These are phyloP conservation scores for Botryotinia globosa DNA, from an alignment of 2,329 filamentous ascomycete genomes.

Conservation along the genomic window DNA sequence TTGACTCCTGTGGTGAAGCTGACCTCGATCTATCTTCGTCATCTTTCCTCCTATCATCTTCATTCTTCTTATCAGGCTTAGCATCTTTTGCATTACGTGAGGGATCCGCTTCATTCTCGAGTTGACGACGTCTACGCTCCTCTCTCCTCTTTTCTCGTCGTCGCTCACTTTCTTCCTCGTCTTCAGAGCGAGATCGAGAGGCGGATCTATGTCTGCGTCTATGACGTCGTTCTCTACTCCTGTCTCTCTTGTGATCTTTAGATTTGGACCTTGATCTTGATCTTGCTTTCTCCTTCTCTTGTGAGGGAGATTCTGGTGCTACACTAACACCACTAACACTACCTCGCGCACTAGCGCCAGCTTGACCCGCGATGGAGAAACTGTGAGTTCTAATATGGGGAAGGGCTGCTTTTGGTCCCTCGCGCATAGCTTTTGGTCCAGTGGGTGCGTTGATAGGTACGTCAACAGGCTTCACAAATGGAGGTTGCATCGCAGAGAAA, in stretches of 20 bases:
- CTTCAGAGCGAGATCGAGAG: constrained; percentile 33
- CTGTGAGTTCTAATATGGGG: constrained; percentile 53
- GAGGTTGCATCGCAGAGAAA: constrained; percentile 39
- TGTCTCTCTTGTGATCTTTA: constrained; percentile 31
- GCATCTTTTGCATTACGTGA: constrained; percentile 25
- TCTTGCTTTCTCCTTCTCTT: constrained; percentile 34
- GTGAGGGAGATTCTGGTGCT: constrained; percentile 31
- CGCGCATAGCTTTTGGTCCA: constrained; percentile 91
- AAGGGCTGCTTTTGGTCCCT: constrained; percentile 78
- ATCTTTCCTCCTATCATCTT: constrained; percentile 38
- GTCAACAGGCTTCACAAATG: constrained; percentile 39
- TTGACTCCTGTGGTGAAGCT: constrained; percentile 58
- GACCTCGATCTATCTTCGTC: constrained; percentile 60
- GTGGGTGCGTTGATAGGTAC: constrained; percentile 74
- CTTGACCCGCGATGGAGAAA: constrained; percentile 41
- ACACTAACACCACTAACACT: constrained; percentile 34
- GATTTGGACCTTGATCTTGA: constrained; percentile 39
- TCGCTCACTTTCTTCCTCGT: constrained; percentile 37
- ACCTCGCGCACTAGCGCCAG: constrained; percentile 30
- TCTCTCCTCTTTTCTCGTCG: constrained; percentile 34
- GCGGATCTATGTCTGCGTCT: constrained; percentile 37
- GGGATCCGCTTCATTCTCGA: constrained; percentile 31
- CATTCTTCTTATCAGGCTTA: constrained; percentile 24
- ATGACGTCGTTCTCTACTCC: constrained; percentile 33
- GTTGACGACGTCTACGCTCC: constrained; percentile 33